Evolutionary conservation across 2,329 filamentous ascomycete species (phyloP).

Genomic region (Geosmithia flava): DNA sequence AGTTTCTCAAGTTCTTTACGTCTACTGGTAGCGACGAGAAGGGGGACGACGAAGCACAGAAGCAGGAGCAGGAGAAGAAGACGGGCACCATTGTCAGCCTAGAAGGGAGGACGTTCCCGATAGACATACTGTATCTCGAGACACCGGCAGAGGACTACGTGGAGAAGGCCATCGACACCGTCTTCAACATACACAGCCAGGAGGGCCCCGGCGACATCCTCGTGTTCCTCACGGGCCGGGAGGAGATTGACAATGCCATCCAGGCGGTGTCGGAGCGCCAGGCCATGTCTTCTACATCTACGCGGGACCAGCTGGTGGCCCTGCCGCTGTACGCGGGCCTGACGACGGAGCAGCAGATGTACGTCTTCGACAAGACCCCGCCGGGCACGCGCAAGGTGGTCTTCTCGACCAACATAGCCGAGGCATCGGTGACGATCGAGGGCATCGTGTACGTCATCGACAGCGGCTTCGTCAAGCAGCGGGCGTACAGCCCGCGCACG

Average conservation of each 20-base stretch:
- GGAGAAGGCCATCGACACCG: conserved; percentile 67
- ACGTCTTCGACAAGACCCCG: conserved; percentile 76
- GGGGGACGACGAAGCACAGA: conserved; percentile 10
- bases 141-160: conserved; percentile 76
- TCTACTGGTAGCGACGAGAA: conserved; percentile 21
- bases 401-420: conserved; percentile 89
- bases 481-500: conserved; percentile 71
- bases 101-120: conserved; percentile 79
- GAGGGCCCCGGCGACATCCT: conserved; percentile 80
- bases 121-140: conserved; percentile 74
- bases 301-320: conserved; percentile 30
- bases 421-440: conserved; percentile 89
- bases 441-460: conserved; percentile 88
- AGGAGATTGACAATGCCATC: conserved; percentile 81
- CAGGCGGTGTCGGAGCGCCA: conserved; percentile 66
- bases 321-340: conserved; percentile 84
- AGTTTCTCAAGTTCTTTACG: conserved; percentile 70
- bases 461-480: conserved; percentile 79
- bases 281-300: conserved; percentile 11
- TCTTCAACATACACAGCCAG: conserved; percentile 75
- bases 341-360: conserved; percentile 85
- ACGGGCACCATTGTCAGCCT: conserved; percentile 57
- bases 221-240: conserved; percentile 81
- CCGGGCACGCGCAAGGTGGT: conserved; percentile 83
- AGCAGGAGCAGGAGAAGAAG: conserved; percentile 7